phyloP scores from a whole-genome alignment of 2,329 filamentous ascomycete genomes.

The Xylariaceae sp. region DNA sequence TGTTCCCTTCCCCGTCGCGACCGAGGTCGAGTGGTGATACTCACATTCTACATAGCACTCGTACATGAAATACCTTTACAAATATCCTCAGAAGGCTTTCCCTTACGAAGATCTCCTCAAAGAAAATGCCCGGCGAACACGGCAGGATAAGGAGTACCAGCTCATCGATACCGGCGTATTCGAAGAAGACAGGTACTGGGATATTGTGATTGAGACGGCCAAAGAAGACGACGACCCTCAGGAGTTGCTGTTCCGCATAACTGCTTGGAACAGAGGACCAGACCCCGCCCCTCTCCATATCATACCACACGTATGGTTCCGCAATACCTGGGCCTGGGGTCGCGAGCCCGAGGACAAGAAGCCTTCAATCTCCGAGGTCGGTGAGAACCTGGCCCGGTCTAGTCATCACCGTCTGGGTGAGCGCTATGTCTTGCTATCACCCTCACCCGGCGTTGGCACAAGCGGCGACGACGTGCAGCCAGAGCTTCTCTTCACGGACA shows the following conservation, averaged over 20 bases:
- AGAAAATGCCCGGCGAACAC: slow-evolving; percentile 73
- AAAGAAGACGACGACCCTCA: slow-evolving; percentile 92
- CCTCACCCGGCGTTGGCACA: slow-evolving; percentile 77
- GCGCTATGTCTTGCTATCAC: slow-evolving; percentile 77
- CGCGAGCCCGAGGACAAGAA: slow-evolving; percentile 70
- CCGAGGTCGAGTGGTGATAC: too few species aligned
- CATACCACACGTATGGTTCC: slow-evolving; percentile 91
- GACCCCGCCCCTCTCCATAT: slow-evolving; percentile 90
- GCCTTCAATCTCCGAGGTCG: slow-evolving; percentile 65
- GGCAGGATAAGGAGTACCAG: slow-evolving; percentile 82
- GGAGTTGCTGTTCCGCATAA: slow-evolving; percentile 87
- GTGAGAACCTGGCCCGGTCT: slow-evolving; percentile 66
- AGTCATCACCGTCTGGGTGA: slow-evolving; percentile 76
- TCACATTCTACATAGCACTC: slow-evolving; percentile 61
- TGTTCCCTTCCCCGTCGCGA: not conserved
- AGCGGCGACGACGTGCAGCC: slow-evolving; percentile 81
- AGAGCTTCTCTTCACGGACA: slow-evolving; percentile 85
- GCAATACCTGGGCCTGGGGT: slow-evolving; percentile 96
- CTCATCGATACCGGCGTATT: slow-evolving; percentile 85
- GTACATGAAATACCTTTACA: slow-evolving; percentile 99
- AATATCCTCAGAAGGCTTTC: slow-evolving; percentile 87
- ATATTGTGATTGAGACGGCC: slow-evolving; percentile 93
- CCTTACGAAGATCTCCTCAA: slow-evolving; percentile 84
- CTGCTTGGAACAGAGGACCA: slow-evolving; percentile 90
- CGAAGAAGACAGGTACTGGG: slow-evolving; percentile 88